A percentile compares a stretch with the other conserved stretches of the same genome.
Conservation (phyloP, 2,329 filamentous ascomycete genomes). For the Geosmithia morbida region DNA sequence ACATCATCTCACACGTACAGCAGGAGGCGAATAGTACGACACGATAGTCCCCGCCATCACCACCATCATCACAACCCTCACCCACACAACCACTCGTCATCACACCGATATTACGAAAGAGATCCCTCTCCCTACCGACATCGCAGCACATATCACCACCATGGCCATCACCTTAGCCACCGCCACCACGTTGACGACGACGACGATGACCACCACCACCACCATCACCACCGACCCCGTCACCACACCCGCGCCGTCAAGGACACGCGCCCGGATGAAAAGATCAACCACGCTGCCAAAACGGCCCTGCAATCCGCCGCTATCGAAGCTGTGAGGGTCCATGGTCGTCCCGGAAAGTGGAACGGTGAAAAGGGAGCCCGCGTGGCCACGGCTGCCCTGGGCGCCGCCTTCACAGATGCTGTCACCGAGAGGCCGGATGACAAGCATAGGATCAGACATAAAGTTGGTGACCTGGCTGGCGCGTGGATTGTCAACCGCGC, state of each 20-base stretch:
- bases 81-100: neutral
- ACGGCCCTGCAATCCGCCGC: slow-evolving; percentile 22
- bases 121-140: neutral
- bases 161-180: neutral
- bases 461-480: slow-evolving; percentile 7
- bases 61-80: neutral
- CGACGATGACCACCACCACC: neutral
- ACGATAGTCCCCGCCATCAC: neutral
- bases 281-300: slow-evolving; percentile 2
- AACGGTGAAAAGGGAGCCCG: slow-evolving; percentile 21
- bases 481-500: slow-evolving; percentile 8
- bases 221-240: neutral
- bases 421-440: slow-evolving; percentile 8
- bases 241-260: neutral
- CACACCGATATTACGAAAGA: neutral
- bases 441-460: slow-evolving; percentile 6
- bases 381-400: slow-evolving; percentile 22
- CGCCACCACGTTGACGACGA: neutral
- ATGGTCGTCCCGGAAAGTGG: slow-evolving; percentile 23
- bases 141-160: neutral
- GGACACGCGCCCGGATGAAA: neutral
- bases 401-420: slow-evolving; percentile 22
- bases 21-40: neutral
- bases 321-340: slow-evolving; percentile 20
- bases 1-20: neutral